Evolutionary conservation across 352 stramenopile genomes (phyloP).

Genomic region (Elongisporangium prolatum): DNA sequence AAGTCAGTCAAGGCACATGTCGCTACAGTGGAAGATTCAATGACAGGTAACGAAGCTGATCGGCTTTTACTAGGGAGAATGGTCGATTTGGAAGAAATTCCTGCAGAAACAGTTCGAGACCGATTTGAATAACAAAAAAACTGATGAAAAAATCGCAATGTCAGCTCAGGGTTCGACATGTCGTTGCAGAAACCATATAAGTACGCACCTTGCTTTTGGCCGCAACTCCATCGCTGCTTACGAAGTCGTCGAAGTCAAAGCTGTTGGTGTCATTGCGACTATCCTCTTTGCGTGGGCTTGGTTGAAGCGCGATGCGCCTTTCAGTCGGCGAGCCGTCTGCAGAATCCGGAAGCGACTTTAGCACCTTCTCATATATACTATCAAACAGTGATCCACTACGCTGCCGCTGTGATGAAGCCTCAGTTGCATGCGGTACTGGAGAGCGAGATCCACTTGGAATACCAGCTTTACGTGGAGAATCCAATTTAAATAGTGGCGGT

Average conservation of each 20-base stretch:
- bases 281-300: conserved; percentile 7
- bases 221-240: neutral
- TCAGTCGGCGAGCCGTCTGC: neutral
- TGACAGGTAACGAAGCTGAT: neutral
- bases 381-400: conserved; percentile 13
- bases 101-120: neutral
- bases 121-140: neutral
- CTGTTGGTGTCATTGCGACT: neutral
- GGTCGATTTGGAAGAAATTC: neutral
- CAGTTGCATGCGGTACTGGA: neutral
- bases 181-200: neutral
- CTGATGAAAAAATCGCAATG: neutral
- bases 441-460: neutral
- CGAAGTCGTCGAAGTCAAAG: conserved; percentile 29
- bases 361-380: conserved; percentile 23
- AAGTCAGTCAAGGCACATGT: conserved; percentile 6
- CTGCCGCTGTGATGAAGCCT: neutral
- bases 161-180: neutral
- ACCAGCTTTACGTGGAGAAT: neutral
- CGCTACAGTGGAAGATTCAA: neutral
- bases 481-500: neutral
- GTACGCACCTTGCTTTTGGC: neutral
- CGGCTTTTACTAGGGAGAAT: neutral
- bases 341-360: neutral
- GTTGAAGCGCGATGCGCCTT: conserved; percentile 12